A percentile compares a stretch with the other conserved stretches of the same genome.
Conservation (phyloP, 108 stramenopile genomes). For the Nitzschia palea region DNA sequence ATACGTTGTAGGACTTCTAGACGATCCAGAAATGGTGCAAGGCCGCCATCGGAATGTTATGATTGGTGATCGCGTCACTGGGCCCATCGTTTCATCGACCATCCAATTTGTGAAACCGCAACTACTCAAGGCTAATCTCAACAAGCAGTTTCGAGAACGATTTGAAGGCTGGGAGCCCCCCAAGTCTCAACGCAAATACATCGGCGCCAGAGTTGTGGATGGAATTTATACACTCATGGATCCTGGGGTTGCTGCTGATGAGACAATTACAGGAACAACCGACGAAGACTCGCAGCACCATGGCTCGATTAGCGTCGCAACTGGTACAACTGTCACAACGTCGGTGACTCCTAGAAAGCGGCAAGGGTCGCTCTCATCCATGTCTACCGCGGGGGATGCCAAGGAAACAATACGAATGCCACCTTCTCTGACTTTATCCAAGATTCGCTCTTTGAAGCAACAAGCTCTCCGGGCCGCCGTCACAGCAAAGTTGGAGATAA, state of each 20-base stretch:
- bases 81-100: slow-evolving; percentile 81
- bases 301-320: neutral
- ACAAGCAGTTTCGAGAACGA: slow-evolving; percentile 90
- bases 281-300: slow-evolving; percentile 1
- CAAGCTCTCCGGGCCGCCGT: slow-evolving; percentile 79
- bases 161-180: slow-evolving; percentile 92
- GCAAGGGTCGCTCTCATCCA: slow-evolving; percentile 20
- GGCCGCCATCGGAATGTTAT: slow-evolving; percentile 86
- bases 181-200: slow-evolving; percentile 54
- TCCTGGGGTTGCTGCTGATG: slow-evolving; percentile 35
- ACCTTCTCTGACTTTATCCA: slow-evolving; percentile 90
- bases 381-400: slow-evolving; percentile 18
- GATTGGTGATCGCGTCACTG: slow-evolving; percentile 79
- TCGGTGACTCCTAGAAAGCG: slow-evolving; percentile 11
- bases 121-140: slow-evolving; percentile 88
- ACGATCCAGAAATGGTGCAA: slow-evolving; percentile 86
- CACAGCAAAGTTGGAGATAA: slow-evolving; percentile 76
- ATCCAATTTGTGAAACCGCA: slow-evolving; percentile 89
- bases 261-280: slow-evolving; percentile 4
- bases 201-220: slow-evolving; percentile 77
- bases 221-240: slow-evolving; percentile 83
- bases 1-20: slow-evolving; percentile 36
- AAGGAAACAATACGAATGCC: slow-evolving; percentile 83
- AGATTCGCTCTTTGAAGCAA: slow-evolving; percentile 85
- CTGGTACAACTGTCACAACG: neutral